A percentile compares a stretch with the other conserved stretches of the same genome.
Conservation (phyloP, 495 filamentous ascomycete genomes). For the Penicillium bialowiezense region DNA sequence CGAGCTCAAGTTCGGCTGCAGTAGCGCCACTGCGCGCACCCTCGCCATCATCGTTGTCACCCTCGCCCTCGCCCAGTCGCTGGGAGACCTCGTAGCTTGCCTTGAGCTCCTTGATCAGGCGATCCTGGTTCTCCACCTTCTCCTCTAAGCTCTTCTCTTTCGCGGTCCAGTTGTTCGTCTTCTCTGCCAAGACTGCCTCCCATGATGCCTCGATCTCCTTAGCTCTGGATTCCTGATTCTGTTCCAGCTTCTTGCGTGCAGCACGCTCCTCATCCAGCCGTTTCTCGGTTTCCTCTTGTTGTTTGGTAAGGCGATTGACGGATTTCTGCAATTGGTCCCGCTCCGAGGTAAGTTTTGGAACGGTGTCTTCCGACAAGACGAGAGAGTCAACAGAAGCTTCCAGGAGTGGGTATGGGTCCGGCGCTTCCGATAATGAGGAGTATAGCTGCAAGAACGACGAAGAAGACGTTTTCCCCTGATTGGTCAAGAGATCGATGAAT, state of each 20-base stretch:
- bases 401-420: conserved; percentile 93
- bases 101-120: conserved; percentile 89
- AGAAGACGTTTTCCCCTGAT: conserved; percentile 87
- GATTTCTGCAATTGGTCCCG: conserved; percentile 81
- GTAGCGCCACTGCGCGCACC: conserved; percentile 58
- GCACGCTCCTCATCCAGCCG: conserved; percentile 70
- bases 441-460: conserved; percentile 90
- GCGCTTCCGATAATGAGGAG: conserved; percentile 88
- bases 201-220: conserved; percentile 89
- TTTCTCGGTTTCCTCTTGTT: conserved; percentile 82
- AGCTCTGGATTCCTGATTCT: conserved; percentile 67
- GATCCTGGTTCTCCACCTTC: conserved; percentile 91
- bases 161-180: conserved; percentile 92
- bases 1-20: conserved; percentile 89
- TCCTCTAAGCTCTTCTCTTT: conserved; percentile 92
- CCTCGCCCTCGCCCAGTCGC: conserved; percentile 62
- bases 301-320: conserved; percentile 77
- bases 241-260: conserved; percentile 71
- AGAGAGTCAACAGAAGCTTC: conserved; percentile 96
- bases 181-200: conserved; percentile 89
- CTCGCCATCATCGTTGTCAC: conserved; percentile 57
- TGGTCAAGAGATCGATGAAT: conserved; percentile 94
- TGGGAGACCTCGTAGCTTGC: conserved; percentile 97
- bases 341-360: conserved; percentile 82
- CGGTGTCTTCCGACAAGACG: conserved; percentile 81